These are phyloP conservation scores for Colletotrichum somersetense DNA, from an alignment of 2,329 filamentous ascomycete species.

Conservation along the genomic window DNA sequence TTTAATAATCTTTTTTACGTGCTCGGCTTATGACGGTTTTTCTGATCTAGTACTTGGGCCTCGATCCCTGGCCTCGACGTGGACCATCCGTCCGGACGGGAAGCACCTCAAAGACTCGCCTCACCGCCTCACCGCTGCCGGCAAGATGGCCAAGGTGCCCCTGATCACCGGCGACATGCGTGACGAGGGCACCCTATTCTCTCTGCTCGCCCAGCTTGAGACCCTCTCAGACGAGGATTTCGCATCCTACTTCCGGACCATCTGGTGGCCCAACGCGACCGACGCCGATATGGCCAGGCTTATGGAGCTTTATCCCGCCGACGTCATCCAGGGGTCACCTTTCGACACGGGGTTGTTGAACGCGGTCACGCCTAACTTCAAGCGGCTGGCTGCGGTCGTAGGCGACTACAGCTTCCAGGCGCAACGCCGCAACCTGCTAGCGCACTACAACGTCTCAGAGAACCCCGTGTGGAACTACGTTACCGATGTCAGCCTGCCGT, in stretches of 20 bases:
- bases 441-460: constrained; percentile 23
- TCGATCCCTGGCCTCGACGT: constrained; percentile 17
- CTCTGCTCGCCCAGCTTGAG: constrained; percentile 52
- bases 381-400: constrained; percentile 71
- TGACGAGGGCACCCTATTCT: constrained; percentile 75
- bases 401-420: constrained; percentile 70
- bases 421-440: constrained; percentile 59
- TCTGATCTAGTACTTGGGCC: constrained; percentile 11
- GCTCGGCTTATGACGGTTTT: background rate
- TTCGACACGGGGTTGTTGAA: constrained; percentile 69
- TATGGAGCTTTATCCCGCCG: constrained; percentile 48
- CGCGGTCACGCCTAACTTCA: constrained; percentile 74
- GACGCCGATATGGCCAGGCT: constrained; percentile 16
- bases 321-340: constrained; percentile 69
- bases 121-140: constrained; percentile 11
- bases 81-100: constrained; percentile 17
- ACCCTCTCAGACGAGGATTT: constrained; percentile 8
- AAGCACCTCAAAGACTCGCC: constrained; percentile 26
- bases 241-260: constrained; percentile 4
- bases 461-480: constrained; percentile 25
- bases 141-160: constrained; percentile 57
- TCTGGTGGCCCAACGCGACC: constrained; percentile 13
- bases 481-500: constrained; percentile 20
- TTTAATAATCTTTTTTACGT: too few species aligned
- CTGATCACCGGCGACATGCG: constrained; percentile 74